Evolutionary conservation across 306 rosid species (phyloP), one percentile per base, ranked within the genome.

Genomic region (Vicia faba): DNA sequence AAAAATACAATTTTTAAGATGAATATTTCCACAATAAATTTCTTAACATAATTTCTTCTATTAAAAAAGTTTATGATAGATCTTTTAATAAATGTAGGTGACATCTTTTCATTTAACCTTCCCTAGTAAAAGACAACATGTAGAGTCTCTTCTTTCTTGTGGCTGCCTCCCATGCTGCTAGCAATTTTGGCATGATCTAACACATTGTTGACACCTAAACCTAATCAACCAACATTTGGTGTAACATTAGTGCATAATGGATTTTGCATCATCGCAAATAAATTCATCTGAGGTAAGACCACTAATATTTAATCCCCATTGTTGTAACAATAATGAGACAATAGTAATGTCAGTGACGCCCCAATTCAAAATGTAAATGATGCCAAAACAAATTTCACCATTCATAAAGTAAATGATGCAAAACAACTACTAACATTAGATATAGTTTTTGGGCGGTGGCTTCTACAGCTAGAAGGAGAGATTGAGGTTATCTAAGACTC

Each of bases 231-330:
- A 55, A 13, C 33, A 53, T 11, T 23, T 12, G 15, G 31, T 15
- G n/a, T 53, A 11, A 53, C 4, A 53, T 13, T 55, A 55, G 38
- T 55, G 38, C 16, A 55, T 26, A 55, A 55, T 55, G 36, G 38
- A 6, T 28, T 4, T 26, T 28, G 38, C 11, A 51, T 51, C 58
- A 55, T 16, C 61, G 10, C 38, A 11, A 19, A 20, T 11, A 19
- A 20, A 50, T 11, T 20, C 31, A 6, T 26, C 6, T 12, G 5
- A 6, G 10, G 18, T 55, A 55, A 55, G 36, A 4, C 11, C 61
- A 55, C 36, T 26, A 55, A 13, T 12, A 12, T 55, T 55, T 12
- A 25, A 10, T 25, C 38, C 61, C 61, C 36, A 13, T 11, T 55
- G 1, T 28, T 18, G 38, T 55, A 55, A 55, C 61, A 55, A 26